Evolutionary conservation across 441 rosid genomes (phyloP), one percentile per base, ranked within the genome.

Genomic region (Pelargonium cotyledonis): DNA sequence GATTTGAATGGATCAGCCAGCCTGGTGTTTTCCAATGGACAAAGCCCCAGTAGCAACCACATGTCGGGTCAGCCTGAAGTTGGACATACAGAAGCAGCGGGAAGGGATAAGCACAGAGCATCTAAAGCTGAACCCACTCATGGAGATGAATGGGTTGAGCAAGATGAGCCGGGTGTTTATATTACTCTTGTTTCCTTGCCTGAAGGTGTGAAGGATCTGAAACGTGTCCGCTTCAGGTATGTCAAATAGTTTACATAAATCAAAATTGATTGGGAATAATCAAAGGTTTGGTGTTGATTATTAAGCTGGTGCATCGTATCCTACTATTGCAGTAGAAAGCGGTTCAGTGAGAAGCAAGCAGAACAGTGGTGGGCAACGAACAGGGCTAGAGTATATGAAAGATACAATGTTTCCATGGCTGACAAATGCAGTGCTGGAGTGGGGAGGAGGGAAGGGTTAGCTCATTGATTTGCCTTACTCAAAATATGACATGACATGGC

Each of bases 301-400:
- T 23, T 23, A 23, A 23, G 26, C 26, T 23, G 26, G 26, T 23
- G 26, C 26, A 23, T 23, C 26, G 26, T 23, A 23, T 23, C 26
- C 26, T 23, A 0, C 26, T 23, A 40, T 4, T 72, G 83, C 91
- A 91, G 96, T 76, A 90, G 91, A 43, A 91, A 86, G 83, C 82
- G 88, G 69, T 89, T 94, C 77, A 89, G 89, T 63, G 98, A 94
- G 86, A 88, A 89, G 73, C 91, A 94, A 81, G 97, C 98, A 1
- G 98, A 91, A 72, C 86, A 84, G 70, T 89, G 98, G 98, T 94
- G 98, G 98, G 87, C 96, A 63, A 91, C 88, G 78, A 94, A 94
- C 82, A 83, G 95, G 69, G 87, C 84, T 68, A 83, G 97, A 78
- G 95, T 94, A 47, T 87, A 89, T 5, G 88, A 89, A 77, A 88